phyloP scores from a whole-genome alignment of 768 basidiomycete species.

The Xerocomellus amylosporus region DNA sequence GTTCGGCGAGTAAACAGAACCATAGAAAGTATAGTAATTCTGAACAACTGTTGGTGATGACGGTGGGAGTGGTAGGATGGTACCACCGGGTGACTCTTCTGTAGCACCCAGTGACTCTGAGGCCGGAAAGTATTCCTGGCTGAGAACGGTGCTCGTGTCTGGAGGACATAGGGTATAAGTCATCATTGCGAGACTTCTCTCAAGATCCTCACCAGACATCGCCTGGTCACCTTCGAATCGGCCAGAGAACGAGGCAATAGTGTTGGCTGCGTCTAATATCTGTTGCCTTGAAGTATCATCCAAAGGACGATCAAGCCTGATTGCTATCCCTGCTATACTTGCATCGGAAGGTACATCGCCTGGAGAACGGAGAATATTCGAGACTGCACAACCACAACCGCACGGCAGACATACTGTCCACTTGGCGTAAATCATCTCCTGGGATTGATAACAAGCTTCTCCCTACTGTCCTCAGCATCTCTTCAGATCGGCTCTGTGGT shows the following conservation, averaged over 20 bases:
- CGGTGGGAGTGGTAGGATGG: not conserved
- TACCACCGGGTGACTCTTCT: not conserved
- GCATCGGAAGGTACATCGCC: not conserved
- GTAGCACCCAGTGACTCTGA: not conserved
- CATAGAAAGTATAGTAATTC: not conserved
- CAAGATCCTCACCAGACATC: conserved; percentile 1
- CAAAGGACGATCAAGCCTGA: conserved; percentile 5
- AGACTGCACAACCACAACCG: not conserved
- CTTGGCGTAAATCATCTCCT: not conserved
- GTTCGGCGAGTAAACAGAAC: not conserved
- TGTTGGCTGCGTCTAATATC: not conserved
- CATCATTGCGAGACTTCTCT: not conserved
- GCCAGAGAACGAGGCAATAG: not conserved
- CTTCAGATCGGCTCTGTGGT: conserved; percentile 9
- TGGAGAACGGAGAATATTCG: not conserved
- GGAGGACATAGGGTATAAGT: not conserved
- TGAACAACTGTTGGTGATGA: not conserved
- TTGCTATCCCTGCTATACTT: not conserved
- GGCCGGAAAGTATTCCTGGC: not conserved
- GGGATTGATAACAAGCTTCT: conserved; percentile 6
- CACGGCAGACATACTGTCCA: not conserved
- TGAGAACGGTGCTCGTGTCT: not conserved
- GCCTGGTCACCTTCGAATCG: not conserved
- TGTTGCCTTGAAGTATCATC: conserved; percentile 1
- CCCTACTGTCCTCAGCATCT: not conserved